Evolutionary conservation across 2,329 filamentous ascomycete genomes (phyloP), one percentile per base, ranked within the genome.

Genomic region (Alternaria sp.): DNA sequence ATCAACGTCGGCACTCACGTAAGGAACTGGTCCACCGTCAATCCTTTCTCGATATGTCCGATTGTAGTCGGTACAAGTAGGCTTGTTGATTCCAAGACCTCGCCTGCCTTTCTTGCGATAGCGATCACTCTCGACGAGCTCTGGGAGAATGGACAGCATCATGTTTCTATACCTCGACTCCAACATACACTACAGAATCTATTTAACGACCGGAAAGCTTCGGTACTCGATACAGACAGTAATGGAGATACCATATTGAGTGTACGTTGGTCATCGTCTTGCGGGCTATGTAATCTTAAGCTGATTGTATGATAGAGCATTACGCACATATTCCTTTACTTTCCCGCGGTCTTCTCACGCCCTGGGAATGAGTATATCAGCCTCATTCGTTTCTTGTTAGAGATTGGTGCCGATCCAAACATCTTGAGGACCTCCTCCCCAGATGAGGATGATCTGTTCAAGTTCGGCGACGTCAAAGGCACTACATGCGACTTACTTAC

Each of bases 31-130:
- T 28, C 36, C 0, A 52, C 49, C 3, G n/a, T 12, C 5, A n/a
- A 2, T 1, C 7, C 0, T 0, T 53, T 53, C 18, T 28, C 34
- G 1, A 25, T 43, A 0, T 32, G 36, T 22, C 36, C 50, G 5
- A 43, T 53, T 2, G 4, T 53, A 2, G 2, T 43, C 0, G 50
- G 50, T 2, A 53, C 50, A 14, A 53, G 34, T 4, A n/a, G 50
- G 5, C 34, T 53, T 3, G 34, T 41, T 32, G 16, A 41, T 22
- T 10, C n/a, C 0, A 9, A 10, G 4, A 20, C 1, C 2, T 41
- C 50, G 2, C 34, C 50, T 20, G 48, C 48, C 0, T 51, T 51
- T 1, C 32, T 0, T n/a, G 20, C 20, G 10, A 38, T 50, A 11
- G 25, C n/a, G 18, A 10, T 20, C 27, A 20, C 38, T 20, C 20